Conservation (phyloP, 495 filamentous ascomycete species). For the Monascus purpureus region DNA sequence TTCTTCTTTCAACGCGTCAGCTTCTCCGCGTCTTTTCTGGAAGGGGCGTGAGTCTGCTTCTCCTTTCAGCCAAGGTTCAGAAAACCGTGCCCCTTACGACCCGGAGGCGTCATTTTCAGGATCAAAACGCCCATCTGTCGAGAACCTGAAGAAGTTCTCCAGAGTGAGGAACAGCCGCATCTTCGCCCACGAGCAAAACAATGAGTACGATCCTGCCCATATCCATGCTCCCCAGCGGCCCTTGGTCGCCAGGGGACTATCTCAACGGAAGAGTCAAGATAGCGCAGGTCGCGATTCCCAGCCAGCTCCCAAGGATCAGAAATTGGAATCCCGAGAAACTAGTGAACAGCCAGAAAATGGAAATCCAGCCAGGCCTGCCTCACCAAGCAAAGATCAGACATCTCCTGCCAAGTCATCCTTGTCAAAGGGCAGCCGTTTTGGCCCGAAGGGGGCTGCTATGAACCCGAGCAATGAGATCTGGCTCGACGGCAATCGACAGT, state of each 20-base stretch:
- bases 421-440: constrained; percentile 54
- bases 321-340: constrained; percentile 1
- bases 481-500: constrained; percentile 66
- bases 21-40: constrained; percentile 75
- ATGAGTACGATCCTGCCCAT: constrained; percentile 79
- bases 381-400: constrained; percentile 57
- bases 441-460: constrained; percentile 42
- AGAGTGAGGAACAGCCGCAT: constrained; percentile 96
- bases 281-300: constrained; percentile 31
- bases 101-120: constrained; percentile 50
- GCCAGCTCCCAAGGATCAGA: constrained; percentile 31
- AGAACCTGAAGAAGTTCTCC: constrained; percentile 82
- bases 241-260: constrained; percentile 44
- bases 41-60: constrained; percentile 55
- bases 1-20: constrained; percentile 48
- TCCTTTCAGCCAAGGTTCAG: constrained; percentile 46
- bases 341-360: constrained; percentile 9
- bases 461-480: constrained; percentile 58
- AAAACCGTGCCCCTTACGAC: constrained; percentile 51
- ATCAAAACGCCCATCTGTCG: constrained; percentile 71
- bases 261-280: constrained; percentile 44
- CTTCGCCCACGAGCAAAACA: constrained; percentile 74
- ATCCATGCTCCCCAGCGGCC: constrained; percentile 64
- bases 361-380: constrained; percentile 32
- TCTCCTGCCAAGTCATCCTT: constrained; percentile 84